Conservation (phyloP, 768 basidiomycete genomes). For the Phanerochaete sordida region DNA sequence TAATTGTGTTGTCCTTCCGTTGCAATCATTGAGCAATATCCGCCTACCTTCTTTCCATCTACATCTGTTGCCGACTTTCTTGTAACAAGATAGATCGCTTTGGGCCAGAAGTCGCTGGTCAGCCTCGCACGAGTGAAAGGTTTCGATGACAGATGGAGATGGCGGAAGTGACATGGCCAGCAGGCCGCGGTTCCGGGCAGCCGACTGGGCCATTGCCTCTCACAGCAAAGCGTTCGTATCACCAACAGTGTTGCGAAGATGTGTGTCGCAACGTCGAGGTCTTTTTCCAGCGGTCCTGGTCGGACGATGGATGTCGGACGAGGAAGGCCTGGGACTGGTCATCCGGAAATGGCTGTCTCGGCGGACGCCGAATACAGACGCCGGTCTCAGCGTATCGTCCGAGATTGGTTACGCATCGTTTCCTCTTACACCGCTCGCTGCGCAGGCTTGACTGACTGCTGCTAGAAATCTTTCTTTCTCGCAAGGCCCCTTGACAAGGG, state of each 20-base stretch:
- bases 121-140: too few relatives aligned
- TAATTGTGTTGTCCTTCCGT: too few relatives aligned
- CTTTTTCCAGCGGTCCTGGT: too few relatives aligned
- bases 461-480: background rate
- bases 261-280: too few relatives aligned
- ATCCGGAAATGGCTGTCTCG: background rate
- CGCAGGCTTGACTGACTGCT: conserved; percentile 5
- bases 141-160: conserved; percentile 1
- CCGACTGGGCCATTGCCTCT: background rate
- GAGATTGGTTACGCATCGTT: background rate
- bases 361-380: background rate
- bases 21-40: too few relatives aligned
- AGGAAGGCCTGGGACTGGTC: background rate
- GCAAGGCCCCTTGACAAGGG: background rate
- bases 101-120: too few relatives aligned
- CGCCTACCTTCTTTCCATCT: too few relatives aligned
- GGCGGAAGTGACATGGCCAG: background rate
- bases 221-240: background rate
- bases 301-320: background rate
- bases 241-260: too few relatives aligned
- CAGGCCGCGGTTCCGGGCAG: too few relatives aligned
- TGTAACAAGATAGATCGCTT: too few relatives aligned
- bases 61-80: too few relatives aligned
- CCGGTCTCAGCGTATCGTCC: background rate
- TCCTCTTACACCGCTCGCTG: background rate